Percentiles rank a stretch among this genome's conserved stretches.
phyloP scores from a whole-genome alignment of 495 filamentous ascomycete genomes.

The Staphylotrichum longicolle region DNA sequence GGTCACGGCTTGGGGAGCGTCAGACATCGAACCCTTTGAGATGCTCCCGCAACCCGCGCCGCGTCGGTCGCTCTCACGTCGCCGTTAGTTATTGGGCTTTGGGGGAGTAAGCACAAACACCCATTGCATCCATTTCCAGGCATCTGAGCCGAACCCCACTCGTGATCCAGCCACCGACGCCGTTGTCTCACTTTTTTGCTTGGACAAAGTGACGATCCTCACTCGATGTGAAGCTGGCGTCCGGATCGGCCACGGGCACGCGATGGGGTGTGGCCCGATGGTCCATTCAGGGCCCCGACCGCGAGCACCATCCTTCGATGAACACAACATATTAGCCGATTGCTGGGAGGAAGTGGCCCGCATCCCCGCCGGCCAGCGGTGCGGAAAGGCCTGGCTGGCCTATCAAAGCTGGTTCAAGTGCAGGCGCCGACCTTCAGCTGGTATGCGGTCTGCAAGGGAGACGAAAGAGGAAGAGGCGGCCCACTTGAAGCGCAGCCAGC shows the following conservation, averaged over 20 bases:
- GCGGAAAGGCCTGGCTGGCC: neutral
- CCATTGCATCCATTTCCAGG: neutral
- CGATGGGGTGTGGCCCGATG: no score
- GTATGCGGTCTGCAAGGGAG: slow-evolving; percentile 18
- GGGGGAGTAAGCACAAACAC: neutral
- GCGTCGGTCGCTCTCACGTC: no score
- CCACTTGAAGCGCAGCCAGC: neutral
- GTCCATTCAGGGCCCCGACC: no score
- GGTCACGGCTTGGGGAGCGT: neutral
- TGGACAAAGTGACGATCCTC: neutral
- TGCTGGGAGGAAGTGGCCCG: neutral
- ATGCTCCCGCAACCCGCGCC: no score
- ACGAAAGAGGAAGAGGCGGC: slow-evolving; percentile 13
- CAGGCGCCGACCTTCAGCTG: slow-evolving; percentile 19
- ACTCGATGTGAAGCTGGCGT: neutral
- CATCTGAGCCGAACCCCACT: neutral
- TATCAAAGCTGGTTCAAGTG: slow-evolving; percentile 1
- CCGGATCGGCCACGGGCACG: neutral
- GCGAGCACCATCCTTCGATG: neutral
- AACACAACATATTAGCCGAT: neutral
- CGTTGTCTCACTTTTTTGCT: neutral
- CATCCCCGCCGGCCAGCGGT: neutral
- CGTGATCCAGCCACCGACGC: slow-evolving; percentile 1
- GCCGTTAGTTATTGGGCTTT: neutral
- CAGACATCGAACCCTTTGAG: no score